Conservation (phyloP, 1,284 basidiomycete species). For the Austroboletus olivaceoglutinosus region DNA sequence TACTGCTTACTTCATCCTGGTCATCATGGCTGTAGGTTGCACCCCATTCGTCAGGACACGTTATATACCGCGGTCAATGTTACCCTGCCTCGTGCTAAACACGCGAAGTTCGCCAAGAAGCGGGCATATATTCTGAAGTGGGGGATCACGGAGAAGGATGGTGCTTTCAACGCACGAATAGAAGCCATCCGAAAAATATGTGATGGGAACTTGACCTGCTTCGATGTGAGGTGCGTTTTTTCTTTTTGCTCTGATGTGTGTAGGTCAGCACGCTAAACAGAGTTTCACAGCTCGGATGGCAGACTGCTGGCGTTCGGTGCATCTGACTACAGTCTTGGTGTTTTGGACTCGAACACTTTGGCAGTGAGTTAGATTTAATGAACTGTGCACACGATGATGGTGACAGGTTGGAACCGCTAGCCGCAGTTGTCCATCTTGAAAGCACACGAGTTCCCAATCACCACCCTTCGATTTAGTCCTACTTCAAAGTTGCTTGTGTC, state of each 20-base stretch:
- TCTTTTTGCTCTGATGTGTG: slow-evolving; percentile 7
- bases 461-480: slow-evolving; percentile 86
- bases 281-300: slow-evolving; percentile 66
- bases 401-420: slow-evolving; percentile 41
- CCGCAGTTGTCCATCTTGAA: slow-evolving; percentile 86
- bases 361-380: slow-evolving; percentile 50
- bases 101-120: slow-evolving; percentile 52
- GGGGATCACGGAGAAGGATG: slow-evolving; percentile 50
- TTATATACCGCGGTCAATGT: slow-evolving; percentile 80
- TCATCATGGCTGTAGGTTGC: slow-evolving; percentile 48
- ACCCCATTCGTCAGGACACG: slow-evolving; percentile 51
- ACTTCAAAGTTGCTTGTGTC: slow-evolving; percentile 81
- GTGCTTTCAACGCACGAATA: slow-evolving; percentile 30
- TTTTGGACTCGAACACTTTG: slow-evolving; percentile 80
- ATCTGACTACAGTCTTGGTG: slow-evolving; percentile 83
- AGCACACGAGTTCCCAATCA: slow-evolving; percentile 94
- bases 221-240: slow-evolving; percentile 72
- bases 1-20: neutral
- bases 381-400: neutral
- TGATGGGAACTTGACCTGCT: slow-evolving; percentile 78
- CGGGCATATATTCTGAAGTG: slow-evolving; percentile 65
- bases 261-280: slow-evolving; percentile 5
- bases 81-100: slow-evolving; percentile 51
- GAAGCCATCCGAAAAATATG: slow-evolving; percentile 65
- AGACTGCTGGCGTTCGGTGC: slow-evolving; percentile 82